phyloP scores from a whole-genome alignment of 2,329 filamentous ascomycete genomes.

The Paradendryphiella salina region DNA sequence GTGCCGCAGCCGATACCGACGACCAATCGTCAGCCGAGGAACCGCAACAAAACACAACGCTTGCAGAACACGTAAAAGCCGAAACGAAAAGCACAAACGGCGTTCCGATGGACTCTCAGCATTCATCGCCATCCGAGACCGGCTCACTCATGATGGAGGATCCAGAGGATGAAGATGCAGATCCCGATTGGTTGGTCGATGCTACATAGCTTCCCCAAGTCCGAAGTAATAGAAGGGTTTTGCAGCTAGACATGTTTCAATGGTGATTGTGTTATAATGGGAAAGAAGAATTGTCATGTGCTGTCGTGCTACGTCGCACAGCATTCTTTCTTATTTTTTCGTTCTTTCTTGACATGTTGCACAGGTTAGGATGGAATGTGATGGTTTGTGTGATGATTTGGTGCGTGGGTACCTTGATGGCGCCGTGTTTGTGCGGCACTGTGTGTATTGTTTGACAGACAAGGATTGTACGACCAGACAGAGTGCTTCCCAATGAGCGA shows the following conservation, averaged over 20 bases:
- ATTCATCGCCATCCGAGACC: conserved; percentile 42
- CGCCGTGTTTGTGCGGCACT: not conserved
- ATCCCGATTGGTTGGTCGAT: conserved; percentile 63
- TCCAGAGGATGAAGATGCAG: conserved; percentile 66
- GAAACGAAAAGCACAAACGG: not conserved
- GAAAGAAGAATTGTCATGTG: no score
- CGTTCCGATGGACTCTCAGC: conserved; percentile 1
- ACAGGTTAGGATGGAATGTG: not conserved
- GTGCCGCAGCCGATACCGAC: conserved; percentile 8
- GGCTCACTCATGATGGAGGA: conserved; percentile 63
- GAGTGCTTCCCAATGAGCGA: no score
- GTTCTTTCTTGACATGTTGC: not conserved
- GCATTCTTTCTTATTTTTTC: no score
- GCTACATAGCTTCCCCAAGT: conserved; percentile 6
- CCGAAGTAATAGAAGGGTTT: no score
- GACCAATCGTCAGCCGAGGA: no score
- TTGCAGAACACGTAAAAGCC: not conserved
- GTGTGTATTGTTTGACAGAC: no score
- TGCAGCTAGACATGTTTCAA: no score
- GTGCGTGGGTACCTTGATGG: conserved; percentile 10
- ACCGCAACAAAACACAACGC: not conserved
- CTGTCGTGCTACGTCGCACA: no score
- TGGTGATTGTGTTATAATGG: no score
- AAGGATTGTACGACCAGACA: no score
- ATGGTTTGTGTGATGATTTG: not conserved